Base-by-base conservation (phyloP, 208 protist species). In the Trypanosoma boissoni region DNA sequence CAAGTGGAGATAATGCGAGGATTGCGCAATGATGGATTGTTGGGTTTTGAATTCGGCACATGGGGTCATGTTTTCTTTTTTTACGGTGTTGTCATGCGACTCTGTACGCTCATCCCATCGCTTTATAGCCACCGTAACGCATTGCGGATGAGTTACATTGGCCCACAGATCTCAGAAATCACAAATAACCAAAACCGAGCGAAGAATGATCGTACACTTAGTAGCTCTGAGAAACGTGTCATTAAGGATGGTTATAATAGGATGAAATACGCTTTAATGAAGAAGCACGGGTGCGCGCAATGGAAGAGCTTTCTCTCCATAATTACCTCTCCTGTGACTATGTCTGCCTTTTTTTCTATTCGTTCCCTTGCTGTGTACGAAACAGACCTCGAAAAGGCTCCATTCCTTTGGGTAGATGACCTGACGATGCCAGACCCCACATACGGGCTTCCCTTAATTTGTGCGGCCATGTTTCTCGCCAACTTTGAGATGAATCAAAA, bases 401-500 rank as follows among this genome's bases (percentile, higher is more conserved):
- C 82, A 7, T 95, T 92, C 50, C 64, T 95, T 48, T 95, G 88
- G 85, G 65, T 92, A 26, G 71, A 60, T 24, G 88, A 95, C 63
- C 55, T 95, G 46, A 92, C 84, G 14, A 85, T 95, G 84, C 88
- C 88, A 9, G 88, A 95, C 73, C 85, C 88, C 2, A 91, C 83
- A 16, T 90, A 83, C 68, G 29, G 68, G 24, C 76, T 95, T 10
- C 88, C 88, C 1, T 27, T 76, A 46, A 86, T 92, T 51, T 95
- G 88, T 70, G 72, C 84, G 0, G 60, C 60, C 26, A 88, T 95
- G 80, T 95, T 95, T 68, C 58, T 95, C 14, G 20, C 87, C 24
- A 95, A 95, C 68, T 92, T 95, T 66, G 88, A 95, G 64, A 58
- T 95, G 68, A 92, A 91, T 34, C 82, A 90, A 71, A 79, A 73